Evolutionary conservation across 2,329 filamentous ascomycete genomes (phyloP).

Genomic region (Cryphonectria carpinicola): DNA sequence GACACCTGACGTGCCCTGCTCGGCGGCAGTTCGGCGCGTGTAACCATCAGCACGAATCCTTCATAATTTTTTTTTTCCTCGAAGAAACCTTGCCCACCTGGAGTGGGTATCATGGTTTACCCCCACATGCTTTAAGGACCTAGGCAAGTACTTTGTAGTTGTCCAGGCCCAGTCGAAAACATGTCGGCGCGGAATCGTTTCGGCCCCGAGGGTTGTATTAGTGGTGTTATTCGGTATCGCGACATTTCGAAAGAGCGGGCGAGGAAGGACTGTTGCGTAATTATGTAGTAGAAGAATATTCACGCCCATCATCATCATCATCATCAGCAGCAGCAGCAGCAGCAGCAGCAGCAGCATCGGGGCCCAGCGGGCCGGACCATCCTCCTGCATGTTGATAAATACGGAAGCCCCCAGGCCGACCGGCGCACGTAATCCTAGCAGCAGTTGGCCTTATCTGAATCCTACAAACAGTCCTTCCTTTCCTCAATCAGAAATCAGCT

Average conservation of each 20-base stretch:
- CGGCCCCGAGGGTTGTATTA: background rate
- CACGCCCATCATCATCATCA: background rate
- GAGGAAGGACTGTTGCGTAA: background rate
- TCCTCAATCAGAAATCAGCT: background rate
- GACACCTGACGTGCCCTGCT: background rate
- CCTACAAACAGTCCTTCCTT: background rate
- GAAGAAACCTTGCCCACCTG: background rate
- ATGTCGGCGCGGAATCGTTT: background rate
- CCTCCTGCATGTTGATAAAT: background rate
- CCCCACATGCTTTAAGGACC: background rate
- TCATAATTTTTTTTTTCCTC: background rate
- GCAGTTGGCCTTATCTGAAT: background rate
- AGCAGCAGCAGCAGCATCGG: background rate
- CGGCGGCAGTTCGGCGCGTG: background rate
- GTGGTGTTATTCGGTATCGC: background rate
- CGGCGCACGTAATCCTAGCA: background rate
- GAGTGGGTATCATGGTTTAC: background rate
- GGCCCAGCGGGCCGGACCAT: background rate
- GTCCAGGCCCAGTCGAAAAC: background rate
- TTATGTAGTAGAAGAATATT: background rate
- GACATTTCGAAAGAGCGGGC: background rate
- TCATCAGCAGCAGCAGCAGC: no score
- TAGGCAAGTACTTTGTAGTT: background rate
- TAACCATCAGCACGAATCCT: background rate
- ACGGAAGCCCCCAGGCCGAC: background rate